Percentiles rank a stretch among this genome's conserved stretches.
phyloP scores from a whole-genome alignment of 768 basidiomycete species.

The Macrocybe gigantea region DNA sequence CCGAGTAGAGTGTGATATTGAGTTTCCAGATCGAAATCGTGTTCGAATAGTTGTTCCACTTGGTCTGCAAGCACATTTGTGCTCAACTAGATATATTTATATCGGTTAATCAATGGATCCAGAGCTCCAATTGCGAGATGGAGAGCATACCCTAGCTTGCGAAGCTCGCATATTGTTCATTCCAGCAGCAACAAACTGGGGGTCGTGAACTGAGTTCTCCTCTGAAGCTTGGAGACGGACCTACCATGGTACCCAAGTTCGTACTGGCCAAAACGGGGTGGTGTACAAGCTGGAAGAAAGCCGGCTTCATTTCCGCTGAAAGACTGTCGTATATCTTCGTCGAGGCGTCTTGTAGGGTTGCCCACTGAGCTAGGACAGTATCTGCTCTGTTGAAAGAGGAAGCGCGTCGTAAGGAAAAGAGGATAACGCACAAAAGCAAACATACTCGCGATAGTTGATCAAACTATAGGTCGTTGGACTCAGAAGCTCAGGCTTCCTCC shows the following conservation, averaged over 20 bases:
- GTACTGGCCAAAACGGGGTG: conserved; percentile 56
- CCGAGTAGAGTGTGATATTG: conserved; percentile 55
- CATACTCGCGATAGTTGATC: conserved; percentile 65
- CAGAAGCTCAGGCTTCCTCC: conserved; percentile 62
- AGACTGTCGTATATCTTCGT: conserved; percentile 52
- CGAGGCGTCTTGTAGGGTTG: conserved; percentile 39
- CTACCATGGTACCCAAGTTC: conserved; percentile 48
- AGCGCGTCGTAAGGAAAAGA: not conserved
- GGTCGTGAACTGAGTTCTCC: not conserved
- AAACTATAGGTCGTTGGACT: conserved; percentile 58
- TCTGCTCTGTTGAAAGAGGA: conserved; percentile 42
- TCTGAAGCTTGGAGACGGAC: not conserved
- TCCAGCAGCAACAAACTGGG: conserved; percentile 48
- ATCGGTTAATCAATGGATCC: not conserved
- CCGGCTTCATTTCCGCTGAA: conserved; percentile 37
- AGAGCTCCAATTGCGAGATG: not conserved
- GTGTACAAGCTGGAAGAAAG: conserved; percentile 70
- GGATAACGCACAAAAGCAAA: conserved; percentile 2
- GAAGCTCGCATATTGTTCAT: conserved; percentile 55
- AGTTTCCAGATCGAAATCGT: conserved; percentile 55
- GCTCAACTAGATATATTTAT: conserved; percentile 28
- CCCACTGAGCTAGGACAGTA: conserved; percentile 44
- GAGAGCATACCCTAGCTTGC: conserved; percentile 42
- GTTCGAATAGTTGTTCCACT: conserved; percentile 51
- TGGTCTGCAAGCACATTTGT: conserved; percentile 52